Base-by-base conservation (phyloP, 1,139 yeast species). In the Yamadazyma sp. region DNA sequence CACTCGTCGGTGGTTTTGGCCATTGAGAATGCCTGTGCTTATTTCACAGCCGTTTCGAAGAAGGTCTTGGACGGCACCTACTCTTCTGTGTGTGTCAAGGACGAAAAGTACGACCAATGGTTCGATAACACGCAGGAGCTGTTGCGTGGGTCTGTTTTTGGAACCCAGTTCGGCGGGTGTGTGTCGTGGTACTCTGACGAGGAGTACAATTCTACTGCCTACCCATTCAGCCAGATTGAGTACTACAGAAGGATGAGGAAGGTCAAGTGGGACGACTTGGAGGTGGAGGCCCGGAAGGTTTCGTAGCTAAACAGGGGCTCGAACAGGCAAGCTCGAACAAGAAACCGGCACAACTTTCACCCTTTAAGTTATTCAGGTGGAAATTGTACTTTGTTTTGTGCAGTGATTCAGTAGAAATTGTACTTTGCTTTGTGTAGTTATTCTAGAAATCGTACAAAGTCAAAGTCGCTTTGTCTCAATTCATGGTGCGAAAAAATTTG, bases 1-100 rank as follows among this genome's bases (percentile, higher is more conserved):
- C 75, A 70, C 45, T 58, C 72, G 0, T 68, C 75, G 1, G 74
- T 68, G 38, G 67, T 69, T 4, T 54, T 66, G 48, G 72, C 74
- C 17, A 61, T 67, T 43, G 75, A 70, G 48, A 68, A 67, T 49
- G 62, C 61, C 4, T 55, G 64, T 39, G 51, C 47, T 7, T 68
- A 54, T 42, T 55, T 59, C 33, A 33, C 46, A 2, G 55, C 53
- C 29, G 54, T 66, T 14, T 58, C 64, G 2, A 46, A 50, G 12
- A 59, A 59, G 29, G 53, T 70, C 18, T 43, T 70, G 31, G 48
- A 58, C 22, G 73, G 71, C 2, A 52, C 54, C 5, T 51, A 51
- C 40, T 56, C 56, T 39, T 54, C 68, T 1, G 56, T 71, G 11
- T 46, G 43, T 15, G 74, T 70, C 16, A 68, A 62, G 41, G 45